Percentiles rank a stretch among this genome's conserved stretches.
Evolutionary conservation across 352 stramenopile species (phyloP).

Genomic region (Pythium volutum): DNA sequence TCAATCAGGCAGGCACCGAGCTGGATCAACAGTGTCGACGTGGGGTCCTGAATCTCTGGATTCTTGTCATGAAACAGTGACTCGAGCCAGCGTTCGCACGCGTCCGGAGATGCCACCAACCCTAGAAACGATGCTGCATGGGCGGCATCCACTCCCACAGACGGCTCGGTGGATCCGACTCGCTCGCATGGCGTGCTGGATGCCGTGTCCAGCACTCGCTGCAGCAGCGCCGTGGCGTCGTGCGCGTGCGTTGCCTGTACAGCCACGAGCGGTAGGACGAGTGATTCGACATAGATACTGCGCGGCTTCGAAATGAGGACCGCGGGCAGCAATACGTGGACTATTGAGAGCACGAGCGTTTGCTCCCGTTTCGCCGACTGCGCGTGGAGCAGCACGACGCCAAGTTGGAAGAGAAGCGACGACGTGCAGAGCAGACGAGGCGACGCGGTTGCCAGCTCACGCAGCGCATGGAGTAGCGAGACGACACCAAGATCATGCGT

Average conservation of each 20-base stretch:
- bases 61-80: conserved; percentile 32
- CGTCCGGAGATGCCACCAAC: conserved; percentile 26
- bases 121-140: conserved; percentile 35
- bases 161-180: not conserved
- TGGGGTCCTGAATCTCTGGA: not conserved
- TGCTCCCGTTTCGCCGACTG: conserved; percentile 36
- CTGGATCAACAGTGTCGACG: conserved; percentile 5
- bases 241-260: conserved; percentile 34
- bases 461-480: conserved; percentile 43
- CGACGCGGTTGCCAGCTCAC: conserved; percentile 27
- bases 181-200: conserved; percentile 11
- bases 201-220: conserved; percentile 35
- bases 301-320: conserved; percentile 12
- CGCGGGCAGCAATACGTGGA: conserved; percentile 33
- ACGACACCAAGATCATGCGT: conserved; percentile 31
- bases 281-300: conserved; percentile 50
- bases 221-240: conserved; percentile 34
- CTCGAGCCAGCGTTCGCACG: conserved; percentile 33
- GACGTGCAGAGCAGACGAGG: conserved; percentile 37
- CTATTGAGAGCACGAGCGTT: conserved; percentile 36
- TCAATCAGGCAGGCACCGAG: conserved; percentile 22
- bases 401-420: conserved; percentile 32
- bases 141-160: conserved; percentile 7
- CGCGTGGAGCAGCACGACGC: conserved; percentile 33
- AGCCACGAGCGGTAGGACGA: conserved; percentile 53